Conservation (phyloP, 768 basidiomycete species). For the Candolleomyces aberdarensis region DNA sequence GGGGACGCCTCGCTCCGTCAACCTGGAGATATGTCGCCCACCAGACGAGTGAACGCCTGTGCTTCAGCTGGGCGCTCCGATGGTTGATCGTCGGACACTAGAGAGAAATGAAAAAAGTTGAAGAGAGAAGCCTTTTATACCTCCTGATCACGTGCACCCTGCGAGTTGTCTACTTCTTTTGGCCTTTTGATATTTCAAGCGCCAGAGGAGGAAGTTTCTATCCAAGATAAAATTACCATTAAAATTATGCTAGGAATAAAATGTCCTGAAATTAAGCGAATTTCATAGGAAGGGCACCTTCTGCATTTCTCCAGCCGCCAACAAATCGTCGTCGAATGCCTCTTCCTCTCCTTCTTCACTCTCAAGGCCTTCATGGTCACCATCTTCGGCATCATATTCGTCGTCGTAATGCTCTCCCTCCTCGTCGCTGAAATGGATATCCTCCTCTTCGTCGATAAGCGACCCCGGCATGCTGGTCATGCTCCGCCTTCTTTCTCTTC, state of each 20-base stretch:
- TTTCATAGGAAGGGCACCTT: conserved; percentile 63
- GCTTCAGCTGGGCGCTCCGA: conserved; percentile 6
- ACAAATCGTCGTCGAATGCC: conserved; percentile 74
- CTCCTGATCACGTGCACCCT: neutral
- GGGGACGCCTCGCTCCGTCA: conserved; percentile 70
- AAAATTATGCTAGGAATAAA: too few relatives aligned
- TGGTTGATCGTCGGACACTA: conserved; percentile 1
- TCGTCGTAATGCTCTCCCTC: conserved; percentile 44
- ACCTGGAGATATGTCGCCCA: conserved; percentile 47
- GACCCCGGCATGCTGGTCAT: conserved; percentile 88
- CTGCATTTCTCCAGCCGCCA: conserved; percentile 82
- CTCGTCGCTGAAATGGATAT: conserved; percentile 54
- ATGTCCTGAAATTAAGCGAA: neutral
- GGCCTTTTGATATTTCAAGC: too few relatives aligned
- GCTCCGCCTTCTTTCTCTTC: conserved; percentile 52
- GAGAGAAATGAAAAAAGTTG: neutral
- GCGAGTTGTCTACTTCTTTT: neutral
- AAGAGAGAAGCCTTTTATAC: neutral
- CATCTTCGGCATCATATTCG: conserved; percentile 29
- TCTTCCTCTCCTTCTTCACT: conserved; percentile 38
- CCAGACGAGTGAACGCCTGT: conserved; percentile 4
- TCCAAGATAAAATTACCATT: too few relatives aligned
- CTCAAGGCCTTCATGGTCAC: conserved; percentile 27
- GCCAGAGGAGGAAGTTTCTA: too few relatives aligned
- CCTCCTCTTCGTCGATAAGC: conserved; percentile 41